Conservation (phyloP, 805 yeast genomes). For the Starmerella cellae region DNA sequence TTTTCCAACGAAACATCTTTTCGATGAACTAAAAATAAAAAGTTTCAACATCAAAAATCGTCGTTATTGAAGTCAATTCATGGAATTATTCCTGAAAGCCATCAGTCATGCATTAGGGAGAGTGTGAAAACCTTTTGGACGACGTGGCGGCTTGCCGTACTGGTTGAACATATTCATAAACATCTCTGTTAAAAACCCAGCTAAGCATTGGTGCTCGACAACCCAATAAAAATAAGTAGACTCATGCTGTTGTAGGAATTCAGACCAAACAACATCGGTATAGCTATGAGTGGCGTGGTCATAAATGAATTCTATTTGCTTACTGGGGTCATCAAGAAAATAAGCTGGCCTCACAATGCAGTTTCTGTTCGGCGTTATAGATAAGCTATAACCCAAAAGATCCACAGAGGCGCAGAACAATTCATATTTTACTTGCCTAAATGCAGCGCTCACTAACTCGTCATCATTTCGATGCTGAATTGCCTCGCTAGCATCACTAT, state of each 20-base stretch:
- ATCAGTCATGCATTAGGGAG: no score
- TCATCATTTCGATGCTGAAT: neutral
- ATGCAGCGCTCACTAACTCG: conserved; percentile 5
- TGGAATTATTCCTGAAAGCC: no score
- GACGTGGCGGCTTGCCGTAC: conserved; percentile 12
- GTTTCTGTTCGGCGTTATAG: conserved; percentile 6
- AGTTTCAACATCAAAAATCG: no score
- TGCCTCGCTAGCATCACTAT: no score
- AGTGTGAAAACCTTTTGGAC: no score
- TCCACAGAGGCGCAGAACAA: conserved; percentile 15
- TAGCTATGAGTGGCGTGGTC: conserved; percentile 4
- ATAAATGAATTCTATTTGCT: conserved; percentile 11
- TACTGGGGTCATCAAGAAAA: neutral
- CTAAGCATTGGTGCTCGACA: conserved; percentile 11
- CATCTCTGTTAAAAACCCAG: conserved; percentile 16
- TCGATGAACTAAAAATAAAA: no score
- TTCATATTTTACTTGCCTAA: conserved; percentile 17
- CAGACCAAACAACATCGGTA: conserved; percentile 13
- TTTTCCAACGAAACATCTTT: no score
- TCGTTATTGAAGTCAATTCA: no score
- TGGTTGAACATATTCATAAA: conserved; percentile 6
- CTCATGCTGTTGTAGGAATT: neutral
- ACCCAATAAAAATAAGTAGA: conserved; percentile 13
- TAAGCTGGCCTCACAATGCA: conserved; percentile 7
- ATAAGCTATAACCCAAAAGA: conserved; percentile 12